Evolutionary conservation across 305 asterid genomes (phyloP), one percentile per base, ranked within the genome.

Genomic region (Ilex paraguariensis): DNA sequence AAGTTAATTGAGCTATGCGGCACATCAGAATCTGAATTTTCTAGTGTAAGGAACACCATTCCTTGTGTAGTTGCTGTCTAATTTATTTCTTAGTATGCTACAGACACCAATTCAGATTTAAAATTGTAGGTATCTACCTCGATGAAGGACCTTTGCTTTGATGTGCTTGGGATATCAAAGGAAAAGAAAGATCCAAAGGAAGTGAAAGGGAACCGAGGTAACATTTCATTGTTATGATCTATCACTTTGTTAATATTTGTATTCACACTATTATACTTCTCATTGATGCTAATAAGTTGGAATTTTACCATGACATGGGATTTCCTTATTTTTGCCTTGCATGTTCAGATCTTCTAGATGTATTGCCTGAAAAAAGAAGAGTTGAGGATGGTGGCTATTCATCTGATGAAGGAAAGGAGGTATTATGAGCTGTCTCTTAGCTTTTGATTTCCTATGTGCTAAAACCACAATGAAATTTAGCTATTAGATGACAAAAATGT

Each of bases 1-100:
- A 93, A 84, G 92, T 69, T 93, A 62, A 82, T 90, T 46, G 97
- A 87, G 70, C 77, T 93, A 57, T 89, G 96, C 33, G 98, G 97
- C 49, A 81, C 95, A 65, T 82, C 97, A 46, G 98, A 93, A 70
- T 75, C 96, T 28, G 98, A 86, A 71, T 93, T 87, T 72, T 59
- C 95, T 46, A 82, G 65, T 68, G 96, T 92, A 81, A 80, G 87
- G 51, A 48, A 52, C 66, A n/a, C 12, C 31, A 52, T 6, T 52
- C n/a, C 10, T 15, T 52, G 28, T 7, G 15, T 11, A 3, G 52
- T 10, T 10, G 52, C 15, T 13, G 15, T 7, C 15, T 46, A 10
- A 8, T 4, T 36, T 36, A 4, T 8, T 36, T 36, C 42, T 36
- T 36, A 8, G 52, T 46, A 46, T 46, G 0, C 39, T 13, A 31